A percentile compares a stretch with the other conserved stretches of the same genome.
phyloP scores from a whole-genome alignment of 768 basidiomycete genomes.

The Calocybe cyanea region DNA sequence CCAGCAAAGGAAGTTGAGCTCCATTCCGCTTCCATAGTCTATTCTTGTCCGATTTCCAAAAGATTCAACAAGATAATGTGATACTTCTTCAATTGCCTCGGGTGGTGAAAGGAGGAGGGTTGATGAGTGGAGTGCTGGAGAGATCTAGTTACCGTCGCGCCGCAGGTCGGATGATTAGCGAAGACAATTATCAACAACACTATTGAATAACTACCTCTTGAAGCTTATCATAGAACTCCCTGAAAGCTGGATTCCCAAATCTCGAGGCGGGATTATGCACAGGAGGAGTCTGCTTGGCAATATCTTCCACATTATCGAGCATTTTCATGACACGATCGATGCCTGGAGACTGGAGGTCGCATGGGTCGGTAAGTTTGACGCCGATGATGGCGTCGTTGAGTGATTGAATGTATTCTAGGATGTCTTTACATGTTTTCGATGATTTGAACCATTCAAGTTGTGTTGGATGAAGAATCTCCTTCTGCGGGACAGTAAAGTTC shows the following conservation, averaged over 20 bases:
- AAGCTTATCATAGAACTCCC: conserved; percentile 85
- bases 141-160: conserved; percentile 33
- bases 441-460: conserved; percentile 82
- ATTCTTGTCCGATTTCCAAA: conserved; percentile 93
- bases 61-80: conserved; percentile 75
- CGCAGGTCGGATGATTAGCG: neutral
- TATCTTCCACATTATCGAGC: conserved; percentile 61
- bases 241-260: conserved; percentile 97
- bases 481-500: conserved; percentile 40
- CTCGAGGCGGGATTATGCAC: conserved; percentile 87
- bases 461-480: conserved; percentile 69
- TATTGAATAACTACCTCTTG: conserved; percentile 49
- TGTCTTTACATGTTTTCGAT: conserved; percentile 63
- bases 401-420: conserved; percentile 67
- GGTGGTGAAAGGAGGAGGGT: conserved; percentile 36
- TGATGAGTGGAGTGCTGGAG: conserved; percentile 62
- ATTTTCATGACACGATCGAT: conserved; percentile 49
- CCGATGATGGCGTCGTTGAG: conserved; percentile 77
- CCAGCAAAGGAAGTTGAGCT: conserved; percentile 96
- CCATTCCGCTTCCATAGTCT: conserved; percentile 99
- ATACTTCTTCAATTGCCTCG: conserved; percentile 64
- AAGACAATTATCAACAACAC: no score
- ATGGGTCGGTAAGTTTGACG: conserved; percentile 68
- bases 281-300: conserved; percentile 72
- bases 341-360: conserved; percentile 39